Evolutionary conservation across 768 basidiomycete genomes (phyloP).

Genomic region (Cystofilobasidium capitatum): DNA sequence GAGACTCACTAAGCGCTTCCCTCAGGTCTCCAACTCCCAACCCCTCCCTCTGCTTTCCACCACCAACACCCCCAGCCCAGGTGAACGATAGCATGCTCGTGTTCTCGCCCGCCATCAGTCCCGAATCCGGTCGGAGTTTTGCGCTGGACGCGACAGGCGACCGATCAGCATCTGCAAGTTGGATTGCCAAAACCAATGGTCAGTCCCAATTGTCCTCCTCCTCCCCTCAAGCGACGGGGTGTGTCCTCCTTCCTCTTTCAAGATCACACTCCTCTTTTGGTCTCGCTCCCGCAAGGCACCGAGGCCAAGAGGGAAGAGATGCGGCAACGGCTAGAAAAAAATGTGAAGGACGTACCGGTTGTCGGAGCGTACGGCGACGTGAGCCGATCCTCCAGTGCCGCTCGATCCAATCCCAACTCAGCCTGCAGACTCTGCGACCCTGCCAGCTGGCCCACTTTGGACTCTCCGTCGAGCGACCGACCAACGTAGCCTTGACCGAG

Average conservation of each 20-base stretch:
- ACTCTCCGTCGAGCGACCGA: background rate
- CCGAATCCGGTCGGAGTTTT: too few species aligned
- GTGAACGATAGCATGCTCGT: background rate
- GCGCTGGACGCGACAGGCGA: too few species aligned
- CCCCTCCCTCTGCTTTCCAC: background rate
- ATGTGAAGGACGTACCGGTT: background rate
- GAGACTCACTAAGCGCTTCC: background rate
- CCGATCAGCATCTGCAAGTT: too few species aligned
- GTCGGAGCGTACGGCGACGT: background rate
- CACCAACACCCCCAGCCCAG: background rate
- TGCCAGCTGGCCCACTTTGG: background rate
- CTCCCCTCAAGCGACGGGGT: too few species aligned
- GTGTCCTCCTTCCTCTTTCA: too few species aligned
- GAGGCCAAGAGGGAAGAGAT: too few species aligned
- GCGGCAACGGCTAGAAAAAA: background rate
- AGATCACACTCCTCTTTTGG: too few species aligned
- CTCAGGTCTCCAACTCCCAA: background rate
- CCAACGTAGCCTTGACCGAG: background rate
- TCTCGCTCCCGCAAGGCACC: too few species aligned
- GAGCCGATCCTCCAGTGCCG: background rate
- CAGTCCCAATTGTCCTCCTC: too few species aligned
- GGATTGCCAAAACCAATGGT: too few species aligned
- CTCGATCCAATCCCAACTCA: background rate
- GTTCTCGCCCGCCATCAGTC: background rate
- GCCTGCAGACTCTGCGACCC: background rate